Percentiles rank a stretch among this genome's conserved stretches.
Conservation (phyloP, 495 filamentous ascomycete genomes). For the Ramalina peruviana region DNA sequence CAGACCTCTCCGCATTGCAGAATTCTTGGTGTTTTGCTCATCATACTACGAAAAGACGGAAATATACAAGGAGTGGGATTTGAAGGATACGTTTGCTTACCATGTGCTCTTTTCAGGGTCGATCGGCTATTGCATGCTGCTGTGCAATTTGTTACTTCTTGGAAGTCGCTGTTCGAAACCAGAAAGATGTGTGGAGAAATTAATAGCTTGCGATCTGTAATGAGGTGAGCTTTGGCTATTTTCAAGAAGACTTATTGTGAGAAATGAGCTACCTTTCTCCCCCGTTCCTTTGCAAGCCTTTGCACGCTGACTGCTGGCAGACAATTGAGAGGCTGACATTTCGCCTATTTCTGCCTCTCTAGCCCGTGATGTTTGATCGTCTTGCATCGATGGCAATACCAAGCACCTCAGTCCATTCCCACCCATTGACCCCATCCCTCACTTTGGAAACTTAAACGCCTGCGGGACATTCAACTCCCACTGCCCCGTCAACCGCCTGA, state of each 20-base stretch:
- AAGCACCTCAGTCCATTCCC: not conserved
- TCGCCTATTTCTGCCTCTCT: no score
- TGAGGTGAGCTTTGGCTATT: not conserved
- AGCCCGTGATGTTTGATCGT: no score
- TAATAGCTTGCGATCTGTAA: no score
- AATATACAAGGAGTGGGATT: not conserved
- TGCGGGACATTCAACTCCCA: not conserved
- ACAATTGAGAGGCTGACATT: no score
- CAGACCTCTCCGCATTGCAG: conserved; percentile 45
- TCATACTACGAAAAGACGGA: conserved; percentile 19
- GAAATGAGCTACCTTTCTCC: not conserved
- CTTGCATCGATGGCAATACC: no score
- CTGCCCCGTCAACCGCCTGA: conserved; percentile 1
- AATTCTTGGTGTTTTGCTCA: conserved; percentile 34
- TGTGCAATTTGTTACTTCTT: no score
- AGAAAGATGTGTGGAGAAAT: no score
- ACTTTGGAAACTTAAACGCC: not conserved
- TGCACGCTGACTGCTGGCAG: no score
- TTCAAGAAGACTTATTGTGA: no score
- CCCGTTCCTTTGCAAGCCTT: not conserved
- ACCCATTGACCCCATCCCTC: not conserved
- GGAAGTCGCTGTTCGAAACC: no score
- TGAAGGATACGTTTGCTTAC: not conserved
- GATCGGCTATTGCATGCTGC: no score
- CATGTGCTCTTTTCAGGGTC: no score